Percentiles rank a stretch among this genome's conserved stretches.
Conservation (phyloP, 495 filamentous ascomycete genomes). For the Aspergillus sclerotioniger region DNA sequence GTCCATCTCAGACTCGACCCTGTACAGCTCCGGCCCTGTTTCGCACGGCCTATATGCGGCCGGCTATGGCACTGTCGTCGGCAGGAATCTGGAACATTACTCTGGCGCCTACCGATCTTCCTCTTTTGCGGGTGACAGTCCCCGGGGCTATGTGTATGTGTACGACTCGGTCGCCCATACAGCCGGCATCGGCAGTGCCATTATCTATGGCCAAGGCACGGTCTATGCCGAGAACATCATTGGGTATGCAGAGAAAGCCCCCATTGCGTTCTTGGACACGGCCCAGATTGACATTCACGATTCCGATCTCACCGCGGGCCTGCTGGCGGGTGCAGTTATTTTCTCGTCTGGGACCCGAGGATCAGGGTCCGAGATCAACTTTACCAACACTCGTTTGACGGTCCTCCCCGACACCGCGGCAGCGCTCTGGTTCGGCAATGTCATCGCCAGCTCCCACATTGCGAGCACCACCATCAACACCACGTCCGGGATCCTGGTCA, state of each 20-base stretch:
- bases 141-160: conserved; percentile 17
- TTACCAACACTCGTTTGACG: not conserved
- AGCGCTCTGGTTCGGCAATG: not conserved
- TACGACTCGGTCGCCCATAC: conserved; percentile 20
- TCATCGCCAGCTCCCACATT: not conserved
- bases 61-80: conserved; percentile 20
- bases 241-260: not conserved
- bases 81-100: conserved; percentile 12
- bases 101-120: conserved; percentile 21
- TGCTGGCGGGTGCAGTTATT: conserved; percentile 5
- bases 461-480: not conserved
- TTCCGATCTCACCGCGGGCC: not conserved
- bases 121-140: conserved; percentile 20
- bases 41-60: conserved; percentile 20
- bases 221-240: not conserved
- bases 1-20: conserved; percentile 15
- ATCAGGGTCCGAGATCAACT: not conserved
- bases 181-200: conserved; percentile 21
- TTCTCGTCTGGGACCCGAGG: not conserved
- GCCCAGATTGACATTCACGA: not conserved
- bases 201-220: conserved; percentile 10
- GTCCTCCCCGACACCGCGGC: not conserved
- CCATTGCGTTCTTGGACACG: not conserved
- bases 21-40: conserved; percentile 23
- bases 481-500: not conserved